Evolutionary conservation across 257 asterid species (phyloP).

Genomic region (Primulina huaijiensis): DNA sequence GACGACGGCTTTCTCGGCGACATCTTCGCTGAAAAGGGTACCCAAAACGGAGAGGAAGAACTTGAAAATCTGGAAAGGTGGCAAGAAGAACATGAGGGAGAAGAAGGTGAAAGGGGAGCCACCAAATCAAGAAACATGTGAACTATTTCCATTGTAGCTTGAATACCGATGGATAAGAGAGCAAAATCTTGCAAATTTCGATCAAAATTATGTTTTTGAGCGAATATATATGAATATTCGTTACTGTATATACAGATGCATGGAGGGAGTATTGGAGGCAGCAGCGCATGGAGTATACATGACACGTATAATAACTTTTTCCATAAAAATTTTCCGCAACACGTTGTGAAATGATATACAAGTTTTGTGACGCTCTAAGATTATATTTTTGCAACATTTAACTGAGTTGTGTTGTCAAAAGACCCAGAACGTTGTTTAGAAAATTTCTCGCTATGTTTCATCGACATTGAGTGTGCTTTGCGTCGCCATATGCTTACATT

Average conservation of each 20-base stretch:
- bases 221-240: neutral
- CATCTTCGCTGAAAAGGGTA: slow-evolving; percentile 52
- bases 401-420: no score
- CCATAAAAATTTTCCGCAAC: no score
- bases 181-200: no score
- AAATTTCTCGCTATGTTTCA: no score
- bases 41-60: slow-evolving; percentile 48
- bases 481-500: no score
- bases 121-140: slow-evolving; percentile 57
- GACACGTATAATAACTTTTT: slow-evolving; percentile 38
- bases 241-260: neutral
- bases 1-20: slow-evolving; percentile 66
- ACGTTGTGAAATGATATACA: no score
- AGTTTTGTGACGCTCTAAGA: no score
- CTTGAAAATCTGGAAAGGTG: slow-evolving; percentile 65
- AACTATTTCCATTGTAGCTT: slow-evolving; percentile 39
- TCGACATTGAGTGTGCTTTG: no score
- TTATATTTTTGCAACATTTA: no score
- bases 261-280: slow-evolving; percentile 39
- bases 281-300: slow-evolving; percentile 31
- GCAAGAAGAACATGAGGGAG: slow-evolving; percentile 50
- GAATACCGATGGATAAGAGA: no score
- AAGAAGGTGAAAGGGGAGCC: slow-evolving; percentile 70
- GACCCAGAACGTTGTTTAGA: no score
- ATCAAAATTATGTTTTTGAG: no score